These are phyloP conservation scores for Lophiotrema nucula DNA, from an alignment of 495 filamentous ascomycete species.

Conservation along the genomic window DNA sequence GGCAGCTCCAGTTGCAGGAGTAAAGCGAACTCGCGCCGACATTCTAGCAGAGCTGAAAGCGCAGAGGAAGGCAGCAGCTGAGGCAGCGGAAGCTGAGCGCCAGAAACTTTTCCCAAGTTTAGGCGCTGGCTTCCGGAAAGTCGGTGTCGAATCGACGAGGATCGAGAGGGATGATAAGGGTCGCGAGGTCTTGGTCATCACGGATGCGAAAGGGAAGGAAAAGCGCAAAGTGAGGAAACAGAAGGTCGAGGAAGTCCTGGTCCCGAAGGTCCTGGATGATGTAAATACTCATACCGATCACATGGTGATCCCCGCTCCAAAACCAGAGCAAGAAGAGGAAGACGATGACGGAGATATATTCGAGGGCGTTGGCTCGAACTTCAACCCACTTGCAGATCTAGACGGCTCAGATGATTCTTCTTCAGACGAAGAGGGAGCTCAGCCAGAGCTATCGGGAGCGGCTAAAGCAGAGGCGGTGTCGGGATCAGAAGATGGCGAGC, in stretches of 20 bases:
- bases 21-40: conserved; percentile 75
- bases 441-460: neutral
- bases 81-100: conserved; percentile 52
- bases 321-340: conserved; percentile 52
- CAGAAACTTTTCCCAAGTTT: conserved; percentile 57
- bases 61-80: conserved; percentile 57
- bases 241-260: conserved; percentile 32
- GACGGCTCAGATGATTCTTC: conserved; percentile 43
- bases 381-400: conserved; percentile 78
- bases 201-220: conserved; percentile 82
- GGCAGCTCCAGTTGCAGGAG: conserved; percentile 55
- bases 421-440: conserved; percentile 39
- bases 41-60: conserved; percentile 81
- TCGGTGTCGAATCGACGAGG: conserved; percentile 68
- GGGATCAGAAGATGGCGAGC: neutral
- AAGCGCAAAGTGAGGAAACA: conserved; percentile 75
- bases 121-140: conserved; percentile 77
- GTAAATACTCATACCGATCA: neutral
- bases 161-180: conserved; percentile 75
- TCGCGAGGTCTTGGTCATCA: conserved; percentile 78
- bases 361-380: conserved; percentile 79
- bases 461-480: neutral
- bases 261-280: conserved; percentile 26
- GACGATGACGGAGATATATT: conserved; percentile 77
- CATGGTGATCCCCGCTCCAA: conserved; percentile 34